Evolutionary conservation across 495 filamentous ascomycete species (phyloP).

Genomic region (Penicillium fimorum): DNA sequence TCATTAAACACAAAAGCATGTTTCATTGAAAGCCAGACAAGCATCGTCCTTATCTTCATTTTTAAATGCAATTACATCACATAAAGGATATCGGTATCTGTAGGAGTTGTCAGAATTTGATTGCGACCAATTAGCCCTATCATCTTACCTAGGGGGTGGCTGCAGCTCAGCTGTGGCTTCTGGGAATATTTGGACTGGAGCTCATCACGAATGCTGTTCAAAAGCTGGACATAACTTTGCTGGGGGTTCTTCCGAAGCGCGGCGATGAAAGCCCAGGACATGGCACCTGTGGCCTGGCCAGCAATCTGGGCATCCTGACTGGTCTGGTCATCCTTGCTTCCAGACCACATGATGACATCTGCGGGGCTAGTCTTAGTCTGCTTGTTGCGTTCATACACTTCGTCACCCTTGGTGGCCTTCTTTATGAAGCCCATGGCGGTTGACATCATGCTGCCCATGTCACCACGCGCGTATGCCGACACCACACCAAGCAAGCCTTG

Average conservation of each 20-base stretch:
- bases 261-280: constrained; percentile 96
- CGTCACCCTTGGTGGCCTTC: constrained; percentile 83
- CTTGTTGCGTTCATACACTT: constrained; percentile 72
- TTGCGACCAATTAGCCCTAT: constrained; percentile 5
- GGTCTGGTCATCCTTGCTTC: constrained; percentile 94
- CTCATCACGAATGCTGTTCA: constrained; percentile 95
- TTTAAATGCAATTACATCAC: constrained; percentile 52
- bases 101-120: constrained; percentile 23
- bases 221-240: constrained; percentile 93
- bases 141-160: constrained; percentile 84
- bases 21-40: constrained; percentile 1
- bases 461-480: constrained; percentile 84
- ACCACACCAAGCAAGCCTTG: constrained; percentile 89
- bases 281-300: constrained; percentile 91
- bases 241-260: constrained; percentile 96
- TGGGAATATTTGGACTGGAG: constrained; percentile 85
- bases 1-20: constrained; percentile 15
- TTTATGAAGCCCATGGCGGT: constrained; percentile 87
- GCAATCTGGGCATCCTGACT: constrained; percentile 63
- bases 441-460: constrained; percentile 77
- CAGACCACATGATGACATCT: constrained; percentile 97
- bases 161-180: constrained; percentile 95
- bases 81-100: constrained; percentile 64
- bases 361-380: constrained; percentile 92
- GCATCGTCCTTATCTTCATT: neutral